These are phyloP conservation scores for Astrothelium subdiscretum DNA, from an alignment of 495 filamentous ascomycete genomes.

Conservation along the genomic window DNA sequence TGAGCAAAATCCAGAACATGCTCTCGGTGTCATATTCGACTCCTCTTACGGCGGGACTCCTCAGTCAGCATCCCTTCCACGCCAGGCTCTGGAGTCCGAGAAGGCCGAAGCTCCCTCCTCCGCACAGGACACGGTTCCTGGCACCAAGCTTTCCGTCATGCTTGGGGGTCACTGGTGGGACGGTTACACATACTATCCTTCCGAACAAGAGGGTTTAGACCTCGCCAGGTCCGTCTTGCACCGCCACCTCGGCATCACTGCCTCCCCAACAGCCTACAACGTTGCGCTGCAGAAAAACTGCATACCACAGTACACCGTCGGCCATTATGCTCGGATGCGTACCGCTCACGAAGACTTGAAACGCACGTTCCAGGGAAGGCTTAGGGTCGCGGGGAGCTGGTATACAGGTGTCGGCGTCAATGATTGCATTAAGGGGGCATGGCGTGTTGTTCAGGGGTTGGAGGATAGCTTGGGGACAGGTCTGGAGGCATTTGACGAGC, in stretches of 20 bases:
- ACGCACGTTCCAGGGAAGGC: conserved; percentile 44
- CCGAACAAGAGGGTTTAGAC: conserved; percentile 46
- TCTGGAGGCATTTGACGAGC: conserved; percentile 9
- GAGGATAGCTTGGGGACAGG: conserved; percentile 15
- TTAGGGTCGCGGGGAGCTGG: conserved; percentile 71
- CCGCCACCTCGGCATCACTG: conserved; percentile 61
- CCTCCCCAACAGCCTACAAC: conserved; percentile 41
- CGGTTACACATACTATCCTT: conserved; percentile 44
- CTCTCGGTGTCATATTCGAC: conserved; percentile 87
- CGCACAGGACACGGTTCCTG: conserved; percentile 42
- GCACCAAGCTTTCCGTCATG: conserved; percentile 91
- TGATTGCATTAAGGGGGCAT: conserved; percentile 48
- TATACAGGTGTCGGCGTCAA: conserved; percentile 55
- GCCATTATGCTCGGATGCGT: conserved; percentile 55
- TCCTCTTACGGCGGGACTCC: conserved; percentile 43
- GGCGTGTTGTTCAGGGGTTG: conserved; percentile 31
- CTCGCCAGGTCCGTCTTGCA: conserved; percentile 58
- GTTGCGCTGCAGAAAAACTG: conserved; percentile 60
- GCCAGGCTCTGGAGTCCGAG: no score
- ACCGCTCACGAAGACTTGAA: conserved; percentile 44
- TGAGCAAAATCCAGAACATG: conserved; percentile 68
- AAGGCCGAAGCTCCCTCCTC: conserved; percentile 2
- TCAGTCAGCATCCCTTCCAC: conserved; percentile 2
- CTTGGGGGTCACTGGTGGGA: conserved; percentile 92
- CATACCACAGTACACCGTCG: conserved; percentile 80